phyloP scores from a whole-genome alignment of 257 asterid genomes.

The Anisodus acutangulus region DNA sequence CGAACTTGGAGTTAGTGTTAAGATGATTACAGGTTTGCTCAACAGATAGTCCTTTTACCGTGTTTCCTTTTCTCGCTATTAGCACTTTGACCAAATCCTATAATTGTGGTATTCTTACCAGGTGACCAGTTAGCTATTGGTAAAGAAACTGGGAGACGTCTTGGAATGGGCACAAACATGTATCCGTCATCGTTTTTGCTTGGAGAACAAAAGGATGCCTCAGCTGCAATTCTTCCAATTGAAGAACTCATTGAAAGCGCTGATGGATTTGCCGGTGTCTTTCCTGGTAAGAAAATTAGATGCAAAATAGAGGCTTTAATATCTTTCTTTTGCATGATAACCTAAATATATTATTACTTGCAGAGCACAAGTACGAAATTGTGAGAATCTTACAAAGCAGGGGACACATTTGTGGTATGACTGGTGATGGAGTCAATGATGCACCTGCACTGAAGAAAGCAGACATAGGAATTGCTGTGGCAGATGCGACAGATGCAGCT shows the following conservation, averaged over 20 bases:
- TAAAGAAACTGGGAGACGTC: conserved; percentile 65
- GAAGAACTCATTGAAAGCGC: conserved; percentile 73
- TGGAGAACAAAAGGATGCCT: conserved; percentile 53
- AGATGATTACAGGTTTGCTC: conserved; percentile 65
- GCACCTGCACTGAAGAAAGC: conserved; percentile 74
- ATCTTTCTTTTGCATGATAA: background rate
- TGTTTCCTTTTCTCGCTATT: background rate
- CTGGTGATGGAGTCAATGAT: conserved; percentile 75
- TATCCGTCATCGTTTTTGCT: conserved; percentile 66
- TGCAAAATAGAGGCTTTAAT: too few species aligned
- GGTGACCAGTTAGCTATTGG: conserved; percentile 70
- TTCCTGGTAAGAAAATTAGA: conserved; percentile 50
- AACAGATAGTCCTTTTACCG: background rate
- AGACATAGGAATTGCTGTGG: conserved; percentile 73
- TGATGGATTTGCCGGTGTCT: conserved; percentile 72
- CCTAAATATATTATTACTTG: conserved; percentile 14
- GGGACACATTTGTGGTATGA: conserved; percentile 73
- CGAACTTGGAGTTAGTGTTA: conserved; percentile 72
- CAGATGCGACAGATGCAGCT: conserved; percentile 75
- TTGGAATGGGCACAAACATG: conserved; percentile 78
- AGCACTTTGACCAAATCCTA: too few species aligned
- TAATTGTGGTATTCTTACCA: conserved; percentile 20
- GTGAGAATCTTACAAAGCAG: conserved; percentile 60
- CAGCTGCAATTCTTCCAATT: conserved; percentile 51
- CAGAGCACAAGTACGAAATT: conserved; percentile 75